Evolutionary conservation across 768 basidiomycete species (phyloP), one percentile per base, ranked within the genome.

Genomic region (Mycena galericulata): DNA sequence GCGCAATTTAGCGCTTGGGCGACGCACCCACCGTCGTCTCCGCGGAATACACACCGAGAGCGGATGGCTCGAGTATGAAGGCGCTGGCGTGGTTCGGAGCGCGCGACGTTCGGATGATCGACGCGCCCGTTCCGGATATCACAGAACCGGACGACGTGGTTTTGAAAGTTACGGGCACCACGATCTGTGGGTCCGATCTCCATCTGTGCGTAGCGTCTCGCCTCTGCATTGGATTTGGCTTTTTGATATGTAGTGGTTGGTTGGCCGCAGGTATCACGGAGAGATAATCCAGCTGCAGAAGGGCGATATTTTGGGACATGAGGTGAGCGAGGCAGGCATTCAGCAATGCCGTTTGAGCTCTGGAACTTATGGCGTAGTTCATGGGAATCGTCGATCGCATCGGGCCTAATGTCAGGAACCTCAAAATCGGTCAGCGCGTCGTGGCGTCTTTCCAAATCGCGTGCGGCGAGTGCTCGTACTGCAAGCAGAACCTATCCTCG

Each of bases 361-460:
- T n/a, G n/a, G n/a, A n/a, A n/a, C n/a, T n/a, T n/a, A n/a, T n/a
- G n/a, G n/a, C 29, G 0, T 47, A 89, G 85, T 88, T 88, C 75
- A 91, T 91, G 89, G 92, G 92, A 3, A 77, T 86, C 38, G 87
- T 93, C 34, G 90, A 92, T 68, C 84, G 86, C 58, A 80, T 92
- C 38, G 92, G 92, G 0, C 85, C 88, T 0, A 86, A 83, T 60
- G 89, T 93, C n/a, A 87, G 77, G 41, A 87, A 89, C 53, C 77
- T 92, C 65, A 79, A 85, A 32, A 70, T 81, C 15, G 93, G 92
- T n/a, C 88, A 94, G 72, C 86, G 92, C 26, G 92, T 93, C 60
- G 92, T 94, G n/a, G 86, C 88, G 0, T 89, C 89, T 2, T 94
- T 94, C 87, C 91, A 93, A 74, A 89, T 91, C 58, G 90, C 91